Base-by-base conservation (phyloP, 2,329 filamentous ascomycete genomes). In the Podosphaera xanthii region DNA sequence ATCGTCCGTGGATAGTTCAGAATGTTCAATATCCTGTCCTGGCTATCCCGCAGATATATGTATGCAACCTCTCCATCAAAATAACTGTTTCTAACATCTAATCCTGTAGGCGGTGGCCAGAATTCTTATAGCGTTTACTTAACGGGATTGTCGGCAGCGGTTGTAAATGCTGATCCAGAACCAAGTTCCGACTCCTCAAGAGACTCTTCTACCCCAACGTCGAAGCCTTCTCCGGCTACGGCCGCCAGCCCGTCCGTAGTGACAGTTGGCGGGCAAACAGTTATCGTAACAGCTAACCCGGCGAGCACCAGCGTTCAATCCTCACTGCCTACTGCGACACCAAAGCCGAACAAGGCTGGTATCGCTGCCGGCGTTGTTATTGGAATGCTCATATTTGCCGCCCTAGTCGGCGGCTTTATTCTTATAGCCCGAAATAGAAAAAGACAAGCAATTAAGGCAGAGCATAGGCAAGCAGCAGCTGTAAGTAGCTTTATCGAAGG, bases 281-380 rank as follows among this genome's bases (percentile, higher is more conserved):
- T 69, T 14, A 60, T 66, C 1, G 67, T 69, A 8, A 68, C 67
- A 35, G 64, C 66, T 30, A 61, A 56, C 38, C 48, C 62, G 9
- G 40, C 56, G 6, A 58, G 59, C 8, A 50, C 62, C 31, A 35
- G 58, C 9, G 30, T 61, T 2, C 44, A 57, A n/a, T 30, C 61
- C 7, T 55, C 64, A 9, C 6, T 60, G 8, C 36, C 60, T 4
- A n/a, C 59, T 5, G 56, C 59, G 22, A 57, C 58, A 36, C 55
- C 59, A 2, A 62, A 62, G 40, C 61, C 65, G 57, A 69, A 61
- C 49, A 86, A 81, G n/a, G 86, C 82, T 46, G 88, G 84, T 56
- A 90, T 97, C 64, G 89, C 86, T 22, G 91, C 83, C 8, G 91
- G 91, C 61, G 86, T 88, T 1, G 90, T 96, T 1, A 86, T 92